phyloP scores from a whole-genome alignment of 768 basidiomycete species.

The Boletellus emodensis region DNA sequence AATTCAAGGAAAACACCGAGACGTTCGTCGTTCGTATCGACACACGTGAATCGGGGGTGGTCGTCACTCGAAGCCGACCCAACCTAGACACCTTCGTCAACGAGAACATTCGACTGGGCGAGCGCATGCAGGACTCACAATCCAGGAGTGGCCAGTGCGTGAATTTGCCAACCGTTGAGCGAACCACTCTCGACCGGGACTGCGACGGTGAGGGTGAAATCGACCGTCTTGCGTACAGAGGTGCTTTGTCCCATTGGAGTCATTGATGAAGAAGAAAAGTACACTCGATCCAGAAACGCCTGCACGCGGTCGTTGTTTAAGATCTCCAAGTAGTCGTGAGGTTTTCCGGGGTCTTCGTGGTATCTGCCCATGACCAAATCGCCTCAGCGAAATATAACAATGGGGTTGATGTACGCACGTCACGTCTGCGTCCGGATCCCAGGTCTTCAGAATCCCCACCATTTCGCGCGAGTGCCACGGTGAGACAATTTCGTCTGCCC shows the following conservation, averaged over 20 bases:
- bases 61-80: constrained; percentile 20
- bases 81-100: constrained; percentile 9
- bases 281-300: constrained; percentile 47
- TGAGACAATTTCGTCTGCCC: constrained; percentile 82
- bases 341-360: constrained; percentile 57
- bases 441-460: constrained; percentile 54
- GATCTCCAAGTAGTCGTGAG: constrained; percentile 68
- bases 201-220: constrained; percentile 72
- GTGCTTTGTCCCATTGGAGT: background rate
- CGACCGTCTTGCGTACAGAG: background rate
- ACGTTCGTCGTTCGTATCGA: constrained; percentile 25
- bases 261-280: constrained; percentile 3
- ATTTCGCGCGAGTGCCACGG: constrained; percentile 77
- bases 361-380: constrained; percentile 38
- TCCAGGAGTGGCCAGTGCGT: constrained; percentile 59
- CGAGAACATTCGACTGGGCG: background rate
- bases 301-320: constrained; percentile 54
- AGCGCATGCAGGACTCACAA: constrained; percentile 40
- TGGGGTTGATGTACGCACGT: constrained; percentile 37
- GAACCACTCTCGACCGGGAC: constrained; percentile 67
- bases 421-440: constrained; percentile 49
- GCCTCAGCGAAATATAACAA: background rate
- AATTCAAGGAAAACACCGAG: constrained; percentile 21
- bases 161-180: constrained; percentile 66
- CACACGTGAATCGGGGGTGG: background rate